Conservation (phyloP, 257 asterid genomes). For the Solanum corneliomulleri region DNA sequence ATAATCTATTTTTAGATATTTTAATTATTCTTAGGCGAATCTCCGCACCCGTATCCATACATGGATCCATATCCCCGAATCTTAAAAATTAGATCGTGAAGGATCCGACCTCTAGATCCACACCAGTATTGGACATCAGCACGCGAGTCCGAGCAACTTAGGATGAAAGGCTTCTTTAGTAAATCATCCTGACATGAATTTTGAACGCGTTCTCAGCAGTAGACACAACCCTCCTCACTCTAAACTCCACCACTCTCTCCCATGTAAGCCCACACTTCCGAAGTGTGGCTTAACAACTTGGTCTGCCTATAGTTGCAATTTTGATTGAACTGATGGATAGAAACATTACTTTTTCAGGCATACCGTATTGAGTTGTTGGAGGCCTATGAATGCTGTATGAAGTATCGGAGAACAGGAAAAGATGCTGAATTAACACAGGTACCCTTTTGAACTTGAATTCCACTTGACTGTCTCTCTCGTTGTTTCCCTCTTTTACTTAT, state of each 20-base stretch:
- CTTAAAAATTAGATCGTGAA: background rate
- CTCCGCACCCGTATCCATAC: background rate
- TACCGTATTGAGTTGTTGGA: slow-evolving; percentile 79
- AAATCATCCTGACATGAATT: background rate
- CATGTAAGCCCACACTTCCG: background rate
- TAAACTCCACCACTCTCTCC: background rate
- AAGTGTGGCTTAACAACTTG: background rate
- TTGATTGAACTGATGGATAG: background rate
- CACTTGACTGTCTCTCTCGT: background rate
- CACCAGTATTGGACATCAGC: background rate
- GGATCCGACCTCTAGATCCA: background rate
- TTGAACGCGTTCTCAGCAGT: background rate
- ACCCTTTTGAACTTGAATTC: background rate
- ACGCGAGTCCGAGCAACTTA: background rate
- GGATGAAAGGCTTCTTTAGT: background rate
- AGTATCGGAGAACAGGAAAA: slow-evolving; percentile 68
- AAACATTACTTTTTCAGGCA: slow-evolving; percentile 33
- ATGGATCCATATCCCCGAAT: background rate
- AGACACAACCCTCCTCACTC: background rate
- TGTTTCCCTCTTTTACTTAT: background rate
- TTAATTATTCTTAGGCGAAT: background rate
- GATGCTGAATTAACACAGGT: slow-evolving; percentile 99
- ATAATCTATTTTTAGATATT: background rate
- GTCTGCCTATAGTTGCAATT: background rate
- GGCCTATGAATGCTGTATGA: slow-evolving; percentile 88